A percentile compares a stretch with the other conserved stretches of the same genome.
phyloP scores from a whole-genome alignment of 345 rosid species.

The Pistacia vera region DNA sequence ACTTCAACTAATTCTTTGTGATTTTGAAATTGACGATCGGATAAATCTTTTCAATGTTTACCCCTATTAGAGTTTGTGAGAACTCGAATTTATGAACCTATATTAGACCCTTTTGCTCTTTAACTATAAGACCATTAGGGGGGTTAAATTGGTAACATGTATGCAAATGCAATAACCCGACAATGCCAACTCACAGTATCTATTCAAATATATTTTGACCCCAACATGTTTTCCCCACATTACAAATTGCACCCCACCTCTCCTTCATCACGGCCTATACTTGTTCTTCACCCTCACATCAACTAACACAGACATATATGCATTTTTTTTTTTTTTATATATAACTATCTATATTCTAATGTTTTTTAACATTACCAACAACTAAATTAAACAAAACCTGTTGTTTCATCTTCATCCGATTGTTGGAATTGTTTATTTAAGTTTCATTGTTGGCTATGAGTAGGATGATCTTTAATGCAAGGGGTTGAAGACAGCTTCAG shows the following conservation, averaged over 20 bases:
- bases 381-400: not conserved
- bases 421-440: not conserved
- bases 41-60: too few relatives aligned
- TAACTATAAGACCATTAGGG: too few relatives aligned
- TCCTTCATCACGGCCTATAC: conserved; percentile 17
- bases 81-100: too few relatives aligned
- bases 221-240: conserved; percentile 31
- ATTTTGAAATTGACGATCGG: too few relatives aligned
- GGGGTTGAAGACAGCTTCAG: not conserved
- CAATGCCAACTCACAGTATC: conserved; percentile 20
- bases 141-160: too few relatives aligned
- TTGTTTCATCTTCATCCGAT: not conserved
- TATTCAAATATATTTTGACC: conserved; percentile 15
- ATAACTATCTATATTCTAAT: not conserved
- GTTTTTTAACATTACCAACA: not conserved
- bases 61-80: too few relatives aligned
- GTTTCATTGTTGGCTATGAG: conserved; percentile 17
- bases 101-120: too few relatives aligned
- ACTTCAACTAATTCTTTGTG: too few relatives aligned
- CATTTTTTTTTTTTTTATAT: not conserved
- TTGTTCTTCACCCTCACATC: not conserved
- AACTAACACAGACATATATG: not conserved
- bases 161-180: not conserved
- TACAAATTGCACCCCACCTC: conserved; percentile 2
- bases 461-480: not conserved